Base-by-base conservation (phyloP, 192 early-diverging fungal species). In the Coemansia sp. region DNA sequence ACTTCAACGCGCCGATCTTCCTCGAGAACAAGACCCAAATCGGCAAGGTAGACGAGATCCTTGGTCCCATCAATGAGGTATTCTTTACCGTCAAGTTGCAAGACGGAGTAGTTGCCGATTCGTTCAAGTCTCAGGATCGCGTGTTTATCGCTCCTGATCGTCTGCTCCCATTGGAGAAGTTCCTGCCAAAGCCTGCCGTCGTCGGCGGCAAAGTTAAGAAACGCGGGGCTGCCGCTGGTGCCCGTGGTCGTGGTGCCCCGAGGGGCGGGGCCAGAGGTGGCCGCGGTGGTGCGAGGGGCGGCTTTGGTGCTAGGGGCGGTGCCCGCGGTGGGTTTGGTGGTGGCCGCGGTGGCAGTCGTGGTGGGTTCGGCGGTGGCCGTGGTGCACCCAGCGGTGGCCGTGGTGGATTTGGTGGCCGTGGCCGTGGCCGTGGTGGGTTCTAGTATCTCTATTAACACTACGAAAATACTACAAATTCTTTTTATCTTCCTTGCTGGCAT, bases 1-100 rank as follows among this genome's bases (percentile, higher is more conserved):
- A 96, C 84, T 99, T 99, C 86, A 99, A 97, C 73, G 97, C 97
- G 2, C 95, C 97, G 46, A 95, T 99, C 63, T 99, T 89, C 85
- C 86, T 96, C 34, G 93, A 97, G 73, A 96, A 97, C 87, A 99
- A 99, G 87, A 92, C 90, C 58, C 94, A 94, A 81, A 97, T 99
- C 71, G 97, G 97, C 70, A 97, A 99, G 73, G 95, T 99, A 5
- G 97, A 99, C 64, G 97, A 99, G 78, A 97, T 99, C 66, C 85
- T 99, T 33, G 97, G 97, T 11, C 95, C 95, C 36, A 87, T 99
- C 79, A 97, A 95, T 84, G 93, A 99, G 73, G 93, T 99, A 24
- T 95, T 87, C 71, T 99, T 99, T 73, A 96, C 97, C 18, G 94
- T 99, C 53, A 97, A 97, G 88, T 84, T 96, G 62, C 87, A 93